Evolutionary conservation across 768 basidiomycete genomes (phyloP), one percentile per base, ranked within the genome.

Genomic region (Panaeolus cyanescens): DNA sequence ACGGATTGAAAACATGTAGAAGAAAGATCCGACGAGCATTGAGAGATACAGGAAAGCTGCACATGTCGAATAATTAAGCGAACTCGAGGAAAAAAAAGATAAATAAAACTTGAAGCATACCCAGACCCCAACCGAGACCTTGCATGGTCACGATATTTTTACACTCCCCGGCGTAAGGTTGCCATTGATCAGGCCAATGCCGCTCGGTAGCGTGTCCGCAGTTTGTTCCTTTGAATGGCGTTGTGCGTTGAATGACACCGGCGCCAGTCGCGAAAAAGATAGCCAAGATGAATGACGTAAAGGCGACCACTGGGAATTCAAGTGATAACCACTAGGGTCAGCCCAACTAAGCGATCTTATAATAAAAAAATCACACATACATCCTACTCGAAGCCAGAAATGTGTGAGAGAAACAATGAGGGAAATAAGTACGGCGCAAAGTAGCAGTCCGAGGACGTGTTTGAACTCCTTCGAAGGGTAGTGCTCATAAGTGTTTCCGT

Each of bases 251-350:
- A 40, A 76, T 64, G 6, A 76, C 63, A 42, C 74, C 74, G 30
- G 69, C 74, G n/a, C 72, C 72, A 19, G 67, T 70, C 12, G 71
- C 73, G 58, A 74, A 76, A 62, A 76, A 76, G 15, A 76, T 64
- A 10, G 74, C 69, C n/a, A 69, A 60, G 31, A 71, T 59, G 37
- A 76, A 67, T 17, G 67, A 68, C 31, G 66, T 55, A 60, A 75
- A 65, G 17, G 67, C 58, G 25, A 70, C 60, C n/a, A 70, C 74
- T 76, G 55, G 20, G n/a, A 34, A 40, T 32, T 37, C 55, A n/a
- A 13, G 4, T 12, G 25, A 28, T 17, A 28, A 57, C 32, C 56
- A 22, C 8, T 6, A 40, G n/a, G n/a, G 45, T 50, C 45, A 50
- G 45, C 45, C 25, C 45, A 12, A 28, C 25, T 50, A 28, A 50